Conservation (phyloP, 2,329 filamentous ascomycete genomes). For the Aspergillus niger region DNA sequence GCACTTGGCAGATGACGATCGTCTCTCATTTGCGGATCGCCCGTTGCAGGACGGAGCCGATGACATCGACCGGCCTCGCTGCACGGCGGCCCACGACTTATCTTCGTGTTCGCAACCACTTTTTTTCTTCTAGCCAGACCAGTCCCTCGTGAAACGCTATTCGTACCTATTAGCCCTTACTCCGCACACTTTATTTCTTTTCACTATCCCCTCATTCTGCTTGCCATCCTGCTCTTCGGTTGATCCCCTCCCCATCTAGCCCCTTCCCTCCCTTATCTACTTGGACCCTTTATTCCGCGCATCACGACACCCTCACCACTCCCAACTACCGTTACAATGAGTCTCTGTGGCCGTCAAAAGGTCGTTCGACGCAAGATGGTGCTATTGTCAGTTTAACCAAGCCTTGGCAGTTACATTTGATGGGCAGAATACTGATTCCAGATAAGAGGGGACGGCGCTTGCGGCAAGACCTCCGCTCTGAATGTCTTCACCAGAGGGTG, state of each 20-base stretch:
- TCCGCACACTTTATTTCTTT: neutral
- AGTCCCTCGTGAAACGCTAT: constrained; percentile 1
- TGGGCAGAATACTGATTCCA: constrained; percentile 24
- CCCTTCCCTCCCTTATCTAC: constrained; percentile 26
- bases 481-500: constrained; percentile 97
- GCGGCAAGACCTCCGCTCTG: constrained; percentile 92
- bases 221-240: neutral
- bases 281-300: constrained; percentile 12
- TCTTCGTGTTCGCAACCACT: constrained; percentile 24
- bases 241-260: constrained; percentile 8
- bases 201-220: neutral
- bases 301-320: constrained; percentile 5
- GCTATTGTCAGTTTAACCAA: constrained; percentile 63
- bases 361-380: constrained; percentile 96
- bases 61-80: constrained; percentile 38
- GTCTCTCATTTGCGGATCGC: constrained; percentile 53
- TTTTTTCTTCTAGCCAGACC: constrained; percentile 10
- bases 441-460: constrained; percentile 85
- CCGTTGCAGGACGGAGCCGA: constrained; percentile 29
- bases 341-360: constrained; percentile 72
- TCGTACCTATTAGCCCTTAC: neutral
- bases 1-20: constrained; percentile 54
- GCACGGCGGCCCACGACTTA: constrained; percentile 30
- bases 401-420: neutral
- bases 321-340: constrained; percentile 42